Evolutionary conservation across 148 eudicot species (phyloP).

Genomic region (Cornus florida): DNA sequence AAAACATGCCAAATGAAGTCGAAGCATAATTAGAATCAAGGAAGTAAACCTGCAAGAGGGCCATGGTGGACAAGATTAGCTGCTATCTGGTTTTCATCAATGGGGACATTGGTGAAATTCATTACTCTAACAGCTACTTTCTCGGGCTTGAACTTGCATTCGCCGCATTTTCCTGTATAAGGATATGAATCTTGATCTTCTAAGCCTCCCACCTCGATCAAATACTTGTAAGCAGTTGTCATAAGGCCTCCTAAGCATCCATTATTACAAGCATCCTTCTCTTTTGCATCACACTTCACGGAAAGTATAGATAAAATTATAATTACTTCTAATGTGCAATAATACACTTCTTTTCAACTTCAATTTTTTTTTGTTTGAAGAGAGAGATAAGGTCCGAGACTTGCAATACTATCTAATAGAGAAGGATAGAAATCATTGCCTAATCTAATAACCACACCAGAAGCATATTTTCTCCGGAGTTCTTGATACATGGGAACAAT

Average conservation of each 20-base stretch:
- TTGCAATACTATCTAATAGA: too few species aligned
- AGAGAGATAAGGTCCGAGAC: neutral
- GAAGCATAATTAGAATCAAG: neutral
- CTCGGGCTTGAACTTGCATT: conserved; percentile 53
- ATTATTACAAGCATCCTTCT: conserved; percentile 55
- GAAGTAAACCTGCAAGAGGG: conserved; percentile 73
- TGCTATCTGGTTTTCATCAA: conserved; percentile 81
- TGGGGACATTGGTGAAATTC: conserved; percentile 68
- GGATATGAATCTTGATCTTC: conserved; percentile 69
- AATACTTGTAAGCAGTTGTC: conserved; percentile 83
- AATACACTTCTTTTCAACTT: neutral
- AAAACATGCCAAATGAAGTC: neutral
- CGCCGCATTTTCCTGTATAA: conserved; percentile 67
- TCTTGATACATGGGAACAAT: too few species aligned
- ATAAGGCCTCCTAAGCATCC: conserved; percentile 89
- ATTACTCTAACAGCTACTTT: conserved; percentile 56
- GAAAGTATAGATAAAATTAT: neutral
- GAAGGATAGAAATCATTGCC: neutral
- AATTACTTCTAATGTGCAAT: neutral
- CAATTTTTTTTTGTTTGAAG: neutral
- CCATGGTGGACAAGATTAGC: conserved; percentile 71
- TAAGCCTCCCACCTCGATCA: conserved; percentile 78
- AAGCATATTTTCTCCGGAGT: too few species aligned
- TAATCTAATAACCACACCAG: neutral
- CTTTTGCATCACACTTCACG: conserved; percentile 56